Conservation (phyloP, 805 yeast genomes). For the Cyberlindnera americana region DNA sequence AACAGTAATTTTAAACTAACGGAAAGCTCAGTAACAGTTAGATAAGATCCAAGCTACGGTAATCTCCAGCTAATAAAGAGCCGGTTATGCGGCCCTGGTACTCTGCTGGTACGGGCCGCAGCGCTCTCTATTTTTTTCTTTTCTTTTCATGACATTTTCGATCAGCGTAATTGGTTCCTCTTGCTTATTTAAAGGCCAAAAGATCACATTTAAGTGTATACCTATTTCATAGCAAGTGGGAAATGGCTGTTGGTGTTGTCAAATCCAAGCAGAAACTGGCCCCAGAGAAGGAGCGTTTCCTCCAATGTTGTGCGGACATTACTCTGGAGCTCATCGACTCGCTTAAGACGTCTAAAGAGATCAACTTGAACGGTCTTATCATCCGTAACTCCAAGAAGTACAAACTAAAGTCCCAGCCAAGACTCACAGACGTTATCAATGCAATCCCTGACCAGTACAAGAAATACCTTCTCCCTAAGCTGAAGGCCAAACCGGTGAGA, state of each 20-base stretch:
- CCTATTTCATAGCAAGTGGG: too few relatives aligned
- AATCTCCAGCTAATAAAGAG: too few relatives aligned
- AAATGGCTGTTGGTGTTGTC: slow-evolving; percentile 29
- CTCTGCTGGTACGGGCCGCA: slow-evolving; percentile 3
- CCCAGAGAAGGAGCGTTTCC: slow-evolving; percentile 89
- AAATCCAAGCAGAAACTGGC: slow-evolving; percentile 62
- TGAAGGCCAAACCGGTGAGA: slow-evolving; percentile 97
- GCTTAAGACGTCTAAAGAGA: slow-evolving; percentile 66
- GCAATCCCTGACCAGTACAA: slow-evolving; percentile 96
- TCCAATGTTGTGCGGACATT: slow-evolving; percentile 90
- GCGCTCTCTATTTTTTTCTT: neutral
- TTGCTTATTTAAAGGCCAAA: neutral
- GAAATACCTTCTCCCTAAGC: slow-evolving; percentile 84
- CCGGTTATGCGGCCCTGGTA: slow-evolving; percentile 4
- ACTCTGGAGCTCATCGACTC: slow-evolving; percentile 82
- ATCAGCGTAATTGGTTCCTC: slow-evolving; percentile 4
- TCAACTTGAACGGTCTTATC: slow-evolving; percentile 87
- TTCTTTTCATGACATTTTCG: slow-evolving; percentile 6
- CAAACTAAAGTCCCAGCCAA: slow-evolving; percentile 86
- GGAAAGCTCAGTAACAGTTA: too few relatives aligned
- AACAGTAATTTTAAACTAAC: too few relatives aligned
- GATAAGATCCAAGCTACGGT: too few relatives aligned
- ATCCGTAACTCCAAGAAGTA: slow-evolving; percentile 84
- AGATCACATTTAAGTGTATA: neutral
- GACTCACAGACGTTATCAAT: slow-evolving; percentile 89